These are phyloP conservation scores for Coniochaeta sp. DNA, from an alignment of 2,329 filamentous ascomycete species.

Conservation along the genomic window DNA sequence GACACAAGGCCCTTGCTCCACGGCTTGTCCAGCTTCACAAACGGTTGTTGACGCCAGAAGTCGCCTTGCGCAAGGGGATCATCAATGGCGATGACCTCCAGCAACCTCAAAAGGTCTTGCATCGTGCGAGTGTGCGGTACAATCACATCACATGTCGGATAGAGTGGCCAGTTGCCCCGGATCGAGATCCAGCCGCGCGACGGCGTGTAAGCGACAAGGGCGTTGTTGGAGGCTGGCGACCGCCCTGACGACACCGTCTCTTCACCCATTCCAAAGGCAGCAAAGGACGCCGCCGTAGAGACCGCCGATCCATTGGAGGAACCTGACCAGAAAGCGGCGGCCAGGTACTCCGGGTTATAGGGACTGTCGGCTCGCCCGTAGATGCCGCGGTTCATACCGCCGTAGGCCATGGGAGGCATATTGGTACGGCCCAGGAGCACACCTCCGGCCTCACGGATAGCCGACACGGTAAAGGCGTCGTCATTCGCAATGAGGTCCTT, in stretches of 20 bases:
- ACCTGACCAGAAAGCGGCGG: conserved; percentile 48
- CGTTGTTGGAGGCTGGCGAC: conserved; percentile 46
- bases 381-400: conserved; percentile 49
- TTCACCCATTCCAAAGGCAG: conserved; percentile 43
- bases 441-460: conserved; percentile 39
- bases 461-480: conserved; percentile 42
- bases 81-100: conserved; percentile 36
- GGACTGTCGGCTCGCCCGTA: conserved; percentile 50
- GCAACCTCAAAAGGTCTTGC: conserved; percentile 38
- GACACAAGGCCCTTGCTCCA: conserved; percentile 23
- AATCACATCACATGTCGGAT: conserved; percentile 47
- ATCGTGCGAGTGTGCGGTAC: conserved; percentile 45
- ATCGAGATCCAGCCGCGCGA: conserved; percentile 43
- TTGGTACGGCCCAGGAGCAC: conserved; percentile 49
- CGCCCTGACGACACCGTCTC: conserved; percentile 51
- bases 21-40: conserved; percentile 29
- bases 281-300: conserved; percentile 41
- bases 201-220: conserved; percentile 47
- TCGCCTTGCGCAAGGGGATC: conserved; percentile 36
- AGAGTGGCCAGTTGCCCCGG: conserved; percentile 47
- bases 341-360: conserved; percentile 44
- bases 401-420: conserved; percentile 52
- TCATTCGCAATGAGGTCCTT: conserved; percentile 37
- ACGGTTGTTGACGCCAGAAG: conserved; percentile 46
- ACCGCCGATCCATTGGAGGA: conserved; percentile 50